A percentile compares a stretch with the other conserved stretches of the same genome.
Conservation (phyloP, 2,329 filamentous ascomycete genomes). For the Nothopassalora personata region DNA sequence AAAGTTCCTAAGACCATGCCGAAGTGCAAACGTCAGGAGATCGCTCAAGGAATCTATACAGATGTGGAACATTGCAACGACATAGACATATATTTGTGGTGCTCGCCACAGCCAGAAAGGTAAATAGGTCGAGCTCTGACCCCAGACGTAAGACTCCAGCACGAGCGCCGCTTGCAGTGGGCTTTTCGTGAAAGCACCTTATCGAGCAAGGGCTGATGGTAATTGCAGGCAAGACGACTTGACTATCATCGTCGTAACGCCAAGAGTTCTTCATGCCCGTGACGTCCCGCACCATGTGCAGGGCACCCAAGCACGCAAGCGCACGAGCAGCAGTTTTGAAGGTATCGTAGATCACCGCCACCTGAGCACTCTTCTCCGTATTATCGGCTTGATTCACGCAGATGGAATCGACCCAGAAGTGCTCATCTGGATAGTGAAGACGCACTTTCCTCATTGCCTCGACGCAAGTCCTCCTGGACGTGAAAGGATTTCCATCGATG, state of each 20-base stretch:
- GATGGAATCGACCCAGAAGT: conserved; percentile 15
- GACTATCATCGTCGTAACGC: too few relatives aligned
- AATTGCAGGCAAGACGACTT: too few relatives aligned
- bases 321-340: conserved; percentile 5
- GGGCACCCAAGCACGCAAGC: neutral
- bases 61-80: neutral
- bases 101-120: too few relatives aligned
- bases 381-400: conserved; percentile 16
- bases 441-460: conserved; percentile 3
- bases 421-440: neutral
- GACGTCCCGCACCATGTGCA: too few relatives aligned
- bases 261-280: too few relatives aligned
- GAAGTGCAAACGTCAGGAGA: neutral
- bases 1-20: neutral
- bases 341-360: conserved; percentile 12
- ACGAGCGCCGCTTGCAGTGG: too few relatives aligned
- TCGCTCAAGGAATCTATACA: neutral
- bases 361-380: conserved; percentile 12
- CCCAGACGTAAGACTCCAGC: too few relatives aligned
- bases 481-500: neutral
- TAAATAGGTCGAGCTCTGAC: neutral
- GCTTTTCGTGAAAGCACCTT: too few relatives aligned
- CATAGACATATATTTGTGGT: too few relatives aligned
- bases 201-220: too few relatives aligned
- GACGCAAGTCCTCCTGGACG: neutral